Base-by-base conservation (phyloP, 495 filamentous ascomycete species). In the Lasiosphaeria ovina region DNA sequence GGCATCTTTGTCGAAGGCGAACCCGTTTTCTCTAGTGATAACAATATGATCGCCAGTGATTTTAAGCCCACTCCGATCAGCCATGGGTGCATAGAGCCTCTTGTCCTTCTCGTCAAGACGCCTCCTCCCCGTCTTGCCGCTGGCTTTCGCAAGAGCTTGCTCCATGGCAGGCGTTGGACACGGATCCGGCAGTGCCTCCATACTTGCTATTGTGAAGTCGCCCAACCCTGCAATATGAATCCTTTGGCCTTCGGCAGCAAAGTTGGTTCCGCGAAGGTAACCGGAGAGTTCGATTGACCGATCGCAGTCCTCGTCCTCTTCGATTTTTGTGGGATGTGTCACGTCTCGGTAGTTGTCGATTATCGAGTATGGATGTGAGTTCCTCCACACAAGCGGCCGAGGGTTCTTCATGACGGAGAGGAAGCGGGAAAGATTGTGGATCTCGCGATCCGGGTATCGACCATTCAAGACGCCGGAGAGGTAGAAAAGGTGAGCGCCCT, bases 381-480 rank as follows among this genome's bases (percentile, higher is more conserved):
- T 97, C 54, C 95, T 85, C 94, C 94, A 98, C n/a, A 97, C 80
- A 6, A 98, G 77, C 5, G 94, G 94, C 51, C 94, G 85, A 35
- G 94, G 95, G 72, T 96, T 97, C 79, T 98, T 98, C 95, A 98
- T 98, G 65, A 98, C 91, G 3, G 89, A 93, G 64, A 98, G 81
- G 72, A 98, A 98, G 50, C 95, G 83, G 12, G 90, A 93, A 4
- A 98, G 75, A 62, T 98, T 98, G 77, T 97, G 90, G 24, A 98
- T 86, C 76, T 98, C 95, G 54, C 94, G 87, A 69, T 98, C 94
- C 31, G 94, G 94, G 74, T 98, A 98, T 57, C 94, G 83, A 40
- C 94, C 94, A 71, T 98, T 98, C 60, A 97, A 86, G 11, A 98
- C 91, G 59, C 94, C 94, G 12, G 90, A 94, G 12, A 98, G 80